Evolutionary conservation across 1,284 basidiomycete species (phyloP), one percentile per base, ranked within the genome.

Genomic region (Porodaedalea pini): DNA sequence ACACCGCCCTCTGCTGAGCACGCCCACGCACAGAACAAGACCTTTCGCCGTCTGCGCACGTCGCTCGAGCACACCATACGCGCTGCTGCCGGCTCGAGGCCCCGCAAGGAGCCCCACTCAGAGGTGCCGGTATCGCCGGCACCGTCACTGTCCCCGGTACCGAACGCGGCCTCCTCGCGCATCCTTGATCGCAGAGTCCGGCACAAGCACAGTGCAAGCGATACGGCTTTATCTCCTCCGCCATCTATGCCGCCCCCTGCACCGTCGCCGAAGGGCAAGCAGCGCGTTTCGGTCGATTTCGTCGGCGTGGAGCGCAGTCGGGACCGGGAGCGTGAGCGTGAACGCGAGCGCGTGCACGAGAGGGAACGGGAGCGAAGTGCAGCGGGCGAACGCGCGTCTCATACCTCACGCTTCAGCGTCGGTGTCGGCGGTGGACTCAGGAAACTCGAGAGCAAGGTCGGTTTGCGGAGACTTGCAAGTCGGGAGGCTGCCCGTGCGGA

Each of bases 201-300:
- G 19, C 56, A 58, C 37, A 58, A 58, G 29, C 43, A 17, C 29
- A 34, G 39, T 37, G 29, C 27, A 39, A 52, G 40, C 56, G 56
- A 58, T 19, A 11, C 56, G 0, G 15, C 23, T n/a, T 21, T 6
- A 5, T 44, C 41, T 44, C 45, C 45, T 27, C 2, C 21, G 1
- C 44, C 21, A 21, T 8, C 7, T 43, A 23, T 44, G 41, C 45
- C 45, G 25, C 25, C 45, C 19, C 40, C 40, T 2, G 40, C 40
- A 6, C n/a, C 40, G 13, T 15, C 23, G 25, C 25, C 29, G 11
- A 58, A 58, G 43, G 50, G 23, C n/a, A 58, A 39, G 43, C 49
- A 58, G 11, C 56, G 56, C 25, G 50, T 27, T 25, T 57, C 56
- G 11, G 56, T 53, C 29, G 50, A 58, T 23, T 56, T 56, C 34